Evolutionary conservation across 2,329 filamentous ascomycete species (phyloP).

Genomic region (Davidsoniella neocaledoniae): DNA sequence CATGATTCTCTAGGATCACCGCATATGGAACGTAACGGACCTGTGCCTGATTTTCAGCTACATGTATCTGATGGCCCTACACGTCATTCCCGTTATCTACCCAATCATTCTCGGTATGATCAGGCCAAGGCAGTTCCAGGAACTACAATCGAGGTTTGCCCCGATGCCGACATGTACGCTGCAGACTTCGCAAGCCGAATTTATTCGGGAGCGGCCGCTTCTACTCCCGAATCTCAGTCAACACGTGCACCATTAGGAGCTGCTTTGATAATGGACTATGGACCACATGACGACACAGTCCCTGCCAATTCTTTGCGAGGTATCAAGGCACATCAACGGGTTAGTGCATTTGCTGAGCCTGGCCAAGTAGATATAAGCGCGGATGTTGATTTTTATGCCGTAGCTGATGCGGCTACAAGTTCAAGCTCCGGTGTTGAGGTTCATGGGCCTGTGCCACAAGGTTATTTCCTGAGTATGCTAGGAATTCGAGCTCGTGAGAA

Average conservation of each 20-base stretch:
- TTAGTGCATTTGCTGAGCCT: conserved; percentile 64
- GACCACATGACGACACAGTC: conserved; percentile 50
- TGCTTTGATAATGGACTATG: conserved; percentile 92
- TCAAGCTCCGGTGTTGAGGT: conserved; percentile 73
- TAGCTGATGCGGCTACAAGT: conserved; percentile 65
- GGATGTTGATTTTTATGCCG: conserved; percentile 80
- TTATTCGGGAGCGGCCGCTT: conserved; percentile 38
- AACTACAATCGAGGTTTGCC: conserved; percentile 75
- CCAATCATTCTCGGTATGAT: conserved; percentile 69
- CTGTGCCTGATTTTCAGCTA: conserved; percentile 71
- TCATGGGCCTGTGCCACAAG: conserved; percentile 81
- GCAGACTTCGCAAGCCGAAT: conserved; percentile 72
- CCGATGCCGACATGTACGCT: conserved; percentile 66
- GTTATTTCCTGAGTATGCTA: conserved; percentile 60
- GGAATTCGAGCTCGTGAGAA: conserved; percentile 66
- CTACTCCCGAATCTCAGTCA: conserved; percentile 37
- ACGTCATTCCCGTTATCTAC: conserved; percentile 70
- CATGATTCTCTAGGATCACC: conserved; percentile 38
- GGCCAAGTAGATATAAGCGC: conserved; percentile 78
- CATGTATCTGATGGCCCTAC: conserved; percentile 60
- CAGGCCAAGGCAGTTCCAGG: conserved; percentile 38
- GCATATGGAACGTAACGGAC: conserved; percentile 30
- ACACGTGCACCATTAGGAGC: conserved; percentile 42
- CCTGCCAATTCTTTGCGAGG: conserved; percentile 82
- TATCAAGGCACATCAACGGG: conserved; percentile 58